Percentiles rank a stretch among this genome's conserved stretches.
Conservation (phyloP, 768 basidiomycete species). For the Wakefieldia striispora region DNA sequence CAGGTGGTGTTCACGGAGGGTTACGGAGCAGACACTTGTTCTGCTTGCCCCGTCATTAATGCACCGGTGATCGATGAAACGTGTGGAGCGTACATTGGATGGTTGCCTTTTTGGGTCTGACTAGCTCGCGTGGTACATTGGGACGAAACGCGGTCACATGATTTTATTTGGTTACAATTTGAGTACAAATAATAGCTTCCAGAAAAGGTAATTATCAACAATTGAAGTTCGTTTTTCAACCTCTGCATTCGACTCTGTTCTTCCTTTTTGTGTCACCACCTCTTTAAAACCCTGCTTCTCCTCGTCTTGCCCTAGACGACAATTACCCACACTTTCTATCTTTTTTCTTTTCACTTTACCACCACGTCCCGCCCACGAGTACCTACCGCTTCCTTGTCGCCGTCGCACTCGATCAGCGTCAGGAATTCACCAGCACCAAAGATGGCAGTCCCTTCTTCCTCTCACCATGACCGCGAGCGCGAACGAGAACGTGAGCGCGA, state of each 20-base stretch:
- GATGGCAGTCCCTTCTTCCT: constrained; percentile 88
- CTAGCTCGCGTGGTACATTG: constrained; percentile 8
- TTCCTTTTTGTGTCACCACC: constrained; percentile 16
- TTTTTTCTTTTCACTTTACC: constrained; percentile 25
- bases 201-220: constrained; percentile 27
- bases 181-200: constrained; percentile 26
- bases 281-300: constrained; percentile 14
- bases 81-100: no score
- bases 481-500: constrained; percentile 51
- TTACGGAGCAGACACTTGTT: no score
- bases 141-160: constrained; percentile 31
- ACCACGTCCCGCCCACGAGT: constrained; percentile 67
- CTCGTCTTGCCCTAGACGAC: constrained; percentile 21
- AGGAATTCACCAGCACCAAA: constrained; percentile 39
- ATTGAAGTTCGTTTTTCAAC: constrained; percentile 28
- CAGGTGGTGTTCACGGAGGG: no score
- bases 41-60: no score
- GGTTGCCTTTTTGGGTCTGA: no score
- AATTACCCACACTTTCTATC: not conserved
- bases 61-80: no score
- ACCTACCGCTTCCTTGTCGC: constrained; percentile 75
- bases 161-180: constrained; percentile 30
- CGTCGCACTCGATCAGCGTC: constrained; percentile 59
- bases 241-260: not conserved
- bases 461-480: constrained; percentile 63